Conservation (phyloP, 2,329 filamentous ascomycete species). For the Exophiala sp. region DNA sequence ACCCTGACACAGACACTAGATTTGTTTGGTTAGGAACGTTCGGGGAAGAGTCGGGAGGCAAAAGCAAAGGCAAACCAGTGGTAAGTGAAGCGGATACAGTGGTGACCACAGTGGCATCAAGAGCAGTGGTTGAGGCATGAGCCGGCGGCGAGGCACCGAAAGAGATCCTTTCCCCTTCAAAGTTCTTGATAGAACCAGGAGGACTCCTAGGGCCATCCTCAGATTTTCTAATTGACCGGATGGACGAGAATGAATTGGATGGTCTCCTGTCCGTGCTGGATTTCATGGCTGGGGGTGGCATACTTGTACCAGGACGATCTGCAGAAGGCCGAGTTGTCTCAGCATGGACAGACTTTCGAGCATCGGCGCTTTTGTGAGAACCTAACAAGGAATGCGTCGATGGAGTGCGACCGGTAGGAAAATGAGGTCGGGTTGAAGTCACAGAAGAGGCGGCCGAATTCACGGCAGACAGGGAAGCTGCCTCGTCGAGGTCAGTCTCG, state of each 20-base stretch:
- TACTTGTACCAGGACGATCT: conserved; percentile 58
- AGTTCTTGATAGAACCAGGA: conserved; percentile 31
- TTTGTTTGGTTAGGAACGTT: conserved; percentile 20
- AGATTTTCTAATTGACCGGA: conserved; percentile 18
- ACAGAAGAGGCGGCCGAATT: conserved; percentile 16
- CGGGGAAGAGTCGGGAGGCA: conserved; percentile 22
- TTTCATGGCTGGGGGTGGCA: conserved; percentile 51
- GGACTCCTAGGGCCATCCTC: conserved; percentile 22
- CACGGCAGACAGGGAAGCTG: conserved; percentile 14
- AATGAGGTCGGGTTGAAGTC: conserved; percentile 12
- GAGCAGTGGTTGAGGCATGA: conserved; percentile 25
- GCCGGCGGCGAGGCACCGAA: conserved; percentile 23
- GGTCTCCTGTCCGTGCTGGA: conserved; percentile 26
- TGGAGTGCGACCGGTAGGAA: conserved; percentile 12
- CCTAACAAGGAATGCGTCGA: conserved; percentile 43
- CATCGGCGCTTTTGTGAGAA: conserved; percentile 33
- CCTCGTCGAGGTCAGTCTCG: conserved; percentile 17
- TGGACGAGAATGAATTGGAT: conserved; percentile 21
- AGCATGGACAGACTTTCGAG: conserved; percentile 54
- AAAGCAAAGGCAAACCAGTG: conserved; percentile 26
- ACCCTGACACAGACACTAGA: conserved; percentile 23
- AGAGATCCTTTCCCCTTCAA: conserved; percentile 34
- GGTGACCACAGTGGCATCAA: conserved; percentile 26
- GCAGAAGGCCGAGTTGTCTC: conserved; percentile 53
- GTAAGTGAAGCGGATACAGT: conserved; percentile 21